phyloP scores from a whole-genome alignment of 2,329 filamentous ascomycete genomes.

The Xylariaceae sp. region DNA sequence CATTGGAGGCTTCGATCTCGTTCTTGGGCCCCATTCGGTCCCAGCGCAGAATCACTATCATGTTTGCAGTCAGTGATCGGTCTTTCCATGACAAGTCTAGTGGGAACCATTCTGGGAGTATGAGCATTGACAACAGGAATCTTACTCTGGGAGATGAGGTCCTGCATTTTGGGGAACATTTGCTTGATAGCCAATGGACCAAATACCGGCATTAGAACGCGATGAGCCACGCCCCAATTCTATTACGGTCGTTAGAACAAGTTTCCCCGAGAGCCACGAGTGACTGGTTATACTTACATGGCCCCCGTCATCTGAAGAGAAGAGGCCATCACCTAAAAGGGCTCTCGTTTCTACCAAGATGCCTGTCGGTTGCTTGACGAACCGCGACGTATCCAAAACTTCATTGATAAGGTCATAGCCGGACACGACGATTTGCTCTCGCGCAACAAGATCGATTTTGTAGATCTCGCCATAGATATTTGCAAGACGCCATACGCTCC shows the following conservation, averaged over 20 bases:
- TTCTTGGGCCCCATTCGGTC: conserved; percentile 12
- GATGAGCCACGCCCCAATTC: conserved; percentile 15
- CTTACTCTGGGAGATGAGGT: conserved; percentile 12
- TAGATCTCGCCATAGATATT: conserved; percentile 11
- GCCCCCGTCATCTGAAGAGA: no score
- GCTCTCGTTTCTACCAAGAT: conserved; percentile 7
- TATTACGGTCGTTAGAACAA: no score
- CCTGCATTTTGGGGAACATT: conserved; percentile 15
- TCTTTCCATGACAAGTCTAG: no score
- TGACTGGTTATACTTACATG: no score
- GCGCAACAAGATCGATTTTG: conserved; percentile 12
- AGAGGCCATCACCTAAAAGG: conserved; percentile 14
- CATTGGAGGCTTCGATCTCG: conserved; percentile 10
- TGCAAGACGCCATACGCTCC: conserved; percentile 9
- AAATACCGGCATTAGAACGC: conserved; percentile 13
- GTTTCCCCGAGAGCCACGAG: no score
- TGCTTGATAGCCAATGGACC: conserved; percentile 11
- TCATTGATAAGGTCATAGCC: conserved; percentile 11
- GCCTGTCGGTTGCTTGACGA: conserved; percentile 10
- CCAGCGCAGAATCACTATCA: conserved; percentile 12
- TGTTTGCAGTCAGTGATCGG: no score
- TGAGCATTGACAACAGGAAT: no score
- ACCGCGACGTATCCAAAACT: conserved; percentile 11
- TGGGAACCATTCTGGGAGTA: no score
- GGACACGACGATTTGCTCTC: conserved; percentile 4